Conservation (phyloP, 345 rosid genomes). For the Eucalyptus curtisii region DNA sequence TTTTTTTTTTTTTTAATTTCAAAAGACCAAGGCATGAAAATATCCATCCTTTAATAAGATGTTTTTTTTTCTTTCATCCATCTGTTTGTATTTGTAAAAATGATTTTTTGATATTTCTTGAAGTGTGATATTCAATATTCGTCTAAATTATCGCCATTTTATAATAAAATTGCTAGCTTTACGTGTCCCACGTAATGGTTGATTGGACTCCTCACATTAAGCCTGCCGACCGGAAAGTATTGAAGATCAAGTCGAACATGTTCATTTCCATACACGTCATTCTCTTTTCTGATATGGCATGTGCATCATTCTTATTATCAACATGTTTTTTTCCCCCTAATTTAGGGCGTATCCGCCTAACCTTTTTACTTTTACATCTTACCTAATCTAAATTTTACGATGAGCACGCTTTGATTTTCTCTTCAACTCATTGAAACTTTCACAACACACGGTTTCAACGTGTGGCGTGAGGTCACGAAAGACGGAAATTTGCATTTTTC, state of each 20-base stretch:
- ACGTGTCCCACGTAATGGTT: background rate
- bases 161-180: background rate
- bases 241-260: background rate
- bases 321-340: too few relatives aligned
- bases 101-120: background rate
- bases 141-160: background rate
- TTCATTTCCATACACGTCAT: background rate
- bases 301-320: background rate
- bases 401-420: background rate
- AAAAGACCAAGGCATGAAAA: background rate
- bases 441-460: background rate
- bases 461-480: background rate
- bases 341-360: background rate
- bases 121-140: background rate
- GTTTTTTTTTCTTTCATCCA: background rate
- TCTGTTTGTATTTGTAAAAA: background rate
- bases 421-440: background rate
- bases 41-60: background rate
- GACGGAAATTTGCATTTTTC: rapidly evolving
- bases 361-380: background rate
- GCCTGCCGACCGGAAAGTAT: too few relatives aligned
- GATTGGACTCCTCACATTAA: background rate
- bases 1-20: background rate
- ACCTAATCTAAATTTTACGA: background rate
- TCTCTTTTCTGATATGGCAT: background rate